phyloP scores from a whole-genome alignment of 148 eudicot species.

The Fagopyrum homotropicum region DNA sequence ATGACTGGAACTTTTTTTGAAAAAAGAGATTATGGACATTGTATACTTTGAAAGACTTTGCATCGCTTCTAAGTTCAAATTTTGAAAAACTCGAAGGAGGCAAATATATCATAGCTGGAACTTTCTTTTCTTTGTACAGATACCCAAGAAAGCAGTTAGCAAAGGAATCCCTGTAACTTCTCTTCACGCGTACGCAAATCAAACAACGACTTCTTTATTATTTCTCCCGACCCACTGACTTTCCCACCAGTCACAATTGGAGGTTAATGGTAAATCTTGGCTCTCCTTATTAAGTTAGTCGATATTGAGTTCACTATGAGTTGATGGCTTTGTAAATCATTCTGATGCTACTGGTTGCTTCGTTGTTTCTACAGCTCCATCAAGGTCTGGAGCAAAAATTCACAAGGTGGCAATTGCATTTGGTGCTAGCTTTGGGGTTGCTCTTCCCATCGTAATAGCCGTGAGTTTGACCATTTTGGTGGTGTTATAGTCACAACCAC shows the following conservation, averaged over 20 bases:
- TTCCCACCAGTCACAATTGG: slow-evolving; percentile 55
- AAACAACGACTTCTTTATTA: slow-evolving; percentile 49
- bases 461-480: slow-evolving; percentile 53
- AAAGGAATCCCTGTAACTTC: too few species aligned
- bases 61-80: too few species aligned
- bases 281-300: background rate
- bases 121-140: too few species aligned
- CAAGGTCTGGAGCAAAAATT: slow-evolving; percentile 33
- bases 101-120: too few species aligned
- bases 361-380: slow-evolving; percentile 27
- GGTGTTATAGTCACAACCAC: slow-evolving; percentile 64
- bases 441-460: slow-evolving; percentile 25
- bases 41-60: too few species aligned
- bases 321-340: background rate
- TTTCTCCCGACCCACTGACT: slow-evolving; percentile 61
- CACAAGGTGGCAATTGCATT: slow-evolving; percentile 56
- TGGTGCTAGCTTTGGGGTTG: slow-evolving; percentile 65
- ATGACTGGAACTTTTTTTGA: too few species aligned
- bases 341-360: background rate
- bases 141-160: too few species aligned
- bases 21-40: too few species aligned
- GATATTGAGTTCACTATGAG: background rate
- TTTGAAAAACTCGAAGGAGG: too few species aligned
- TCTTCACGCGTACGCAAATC: too few species aligned
- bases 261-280: slow-evolving; percentile 20